Percentiles rank a stretch among this genome's conserved stretches.
phyloP scores from a whole-genome alignment of 352 stramenopile species.

The Phytophthora rubi region DNA sequence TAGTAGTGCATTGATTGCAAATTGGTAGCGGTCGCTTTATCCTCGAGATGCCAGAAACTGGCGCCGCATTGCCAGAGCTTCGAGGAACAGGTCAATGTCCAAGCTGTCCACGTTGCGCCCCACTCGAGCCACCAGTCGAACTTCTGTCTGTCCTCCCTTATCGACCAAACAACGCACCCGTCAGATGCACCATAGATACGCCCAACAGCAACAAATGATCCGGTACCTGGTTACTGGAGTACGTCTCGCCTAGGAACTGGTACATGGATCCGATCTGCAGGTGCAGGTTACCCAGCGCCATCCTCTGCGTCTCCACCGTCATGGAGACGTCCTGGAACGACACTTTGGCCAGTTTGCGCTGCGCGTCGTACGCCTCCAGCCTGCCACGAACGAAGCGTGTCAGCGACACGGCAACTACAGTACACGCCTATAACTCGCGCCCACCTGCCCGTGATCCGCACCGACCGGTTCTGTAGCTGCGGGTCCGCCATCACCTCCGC shows the following conservation, averaged over 20 bases:
- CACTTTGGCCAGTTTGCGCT: slow-evolving; percentile 47
- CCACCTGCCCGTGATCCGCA: slow-evolving; percentile 61
- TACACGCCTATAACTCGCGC: neutral
- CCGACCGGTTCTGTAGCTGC: slow-evolving; percentile 72
- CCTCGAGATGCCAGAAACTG: slow-evolving; percentile 65
- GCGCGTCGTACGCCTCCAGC: slow-evolving; percentile 72
- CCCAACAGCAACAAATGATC: neutral
- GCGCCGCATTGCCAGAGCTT: slow-evolving; percentile 72
- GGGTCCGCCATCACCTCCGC: slow-evolving; percentile 71
- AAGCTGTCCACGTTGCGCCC: slow-evolving; percentile 81
- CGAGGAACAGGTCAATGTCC: slow-evolving; percentile 81
- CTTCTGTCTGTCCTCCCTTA: slow-evolving; percentile 36
- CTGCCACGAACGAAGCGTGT: slow-evolving; percentile 30
- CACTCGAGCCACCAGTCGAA: slow-evolving; percentile 74
- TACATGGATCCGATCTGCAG: slow-evolving; percentile 81
- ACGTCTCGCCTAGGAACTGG: slow-evolving; percentile 85
- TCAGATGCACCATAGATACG: neutral
- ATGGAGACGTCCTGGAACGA: slow-evolving; percentile 74
- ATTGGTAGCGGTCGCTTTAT: slow-evolving; percentile 17
- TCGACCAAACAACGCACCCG: neutral
- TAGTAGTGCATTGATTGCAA: slow-evolving; percentile 7
- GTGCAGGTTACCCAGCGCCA: slow-evolving; percentile 57
- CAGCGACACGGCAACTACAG: too few species aligned
- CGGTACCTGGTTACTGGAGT: slow-evolving; percentile 38
- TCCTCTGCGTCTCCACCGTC: slow-evolving; percentile 68